Base-by-base conservation (phyloP, 2,329 filamentous ascomycete genomes). In the Microdochium trichocladiopsis region DNA sequence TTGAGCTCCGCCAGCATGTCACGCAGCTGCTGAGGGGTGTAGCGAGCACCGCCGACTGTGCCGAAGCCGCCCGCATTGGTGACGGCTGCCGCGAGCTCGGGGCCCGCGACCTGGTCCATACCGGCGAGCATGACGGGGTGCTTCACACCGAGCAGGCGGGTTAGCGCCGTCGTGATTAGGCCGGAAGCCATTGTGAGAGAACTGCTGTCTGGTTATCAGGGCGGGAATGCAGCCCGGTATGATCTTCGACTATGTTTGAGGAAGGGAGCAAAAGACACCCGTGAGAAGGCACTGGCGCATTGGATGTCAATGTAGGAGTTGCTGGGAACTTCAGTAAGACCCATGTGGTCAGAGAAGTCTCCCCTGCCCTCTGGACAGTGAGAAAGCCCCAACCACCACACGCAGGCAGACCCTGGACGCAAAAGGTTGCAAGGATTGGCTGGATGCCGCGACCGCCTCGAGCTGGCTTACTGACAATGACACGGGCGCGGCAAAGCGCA, bases 91-190 rank as follows among this genome's bases (percentile, higher is more conserved):
- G 94, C 94, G 66, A 99, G 86, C 80, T 91, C 95, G 52, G 94
- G 94, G 50, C 94, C 94, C 55, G 94, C 94, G 53, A 94, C 94
- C 58, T 97, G 94, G 80, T 99, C 97, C 94, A 99, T 99, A 70
- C 94, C 94, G 63, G 94, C 94, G 57, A 99, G 86, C 66, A 99
- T 78, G 68, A 99, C 79, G 54, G 94, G 94, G 75, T 99, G 94
- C 71, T 95, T 22, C 23, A 48, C 23, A 10, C 47, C 47, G 4
- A 48, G 47, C 14, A 48, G 9, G 23, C 23, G 23, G 8, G 47
- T 48, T 23, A 48, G 47, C 23, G 47, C 23, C 10, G 47, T 48
- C 18, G 23, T 25, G 4, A 48, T 9, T 3, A 23, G 23, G 14
- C 23, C 47, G 25, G 24, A n/a, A 3, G 47, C 47, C 47, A 48